Evolutionary conservation across 2,329 filamentous ascomycete species (phyloP).

Genomic region (Truncatella angustata): DNA sequence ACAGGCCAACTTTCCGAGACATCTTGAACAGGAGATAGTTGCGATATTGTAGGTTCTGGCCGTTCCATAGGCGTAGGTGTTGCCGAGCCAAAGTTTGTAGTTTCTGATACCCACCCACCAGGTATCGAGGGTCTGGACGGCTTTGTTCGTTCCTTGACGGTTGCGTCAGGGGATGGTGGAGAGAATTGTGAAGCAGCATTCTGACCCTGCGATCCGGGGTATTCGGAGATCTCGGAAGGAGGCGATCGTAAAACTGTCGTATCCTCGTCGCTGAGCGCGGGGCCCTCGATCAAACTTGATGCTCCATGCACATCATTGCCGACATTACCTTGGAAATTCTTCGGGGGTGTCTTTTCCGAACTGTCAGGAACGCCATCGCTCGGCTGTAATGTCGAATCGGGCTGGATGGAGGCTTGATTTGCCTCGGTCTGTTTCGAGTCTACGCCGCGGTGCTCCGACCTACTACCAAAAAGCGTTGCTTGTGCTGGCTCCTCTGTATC

Average conservation of each 20-base stretch:
- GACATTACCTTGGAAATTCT: too few species aligned
- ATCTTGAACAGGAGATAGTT: constrained; percentile 15
- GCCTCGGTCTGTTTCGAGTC: background rate
- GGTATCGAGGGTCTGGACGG: constrained; percentile 23
- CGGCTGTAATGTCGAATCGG: too few species aligned
- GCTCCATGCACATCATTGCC: background rate
- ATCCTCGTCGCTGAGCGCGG: constrained; percentile 13
- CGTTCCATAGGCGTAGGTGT: constrained; percentile 20
- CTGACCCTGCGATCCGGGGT: background rate
- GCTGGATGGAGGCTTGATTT: too few species aligned
- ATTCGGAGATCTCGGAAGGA: background rate
- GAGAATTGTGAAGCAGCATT: background rate
- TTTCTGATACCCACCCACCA: constrained; percentile 30
- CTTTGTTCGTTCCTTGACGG: background rate
- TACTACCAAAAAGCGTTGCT: background rate
- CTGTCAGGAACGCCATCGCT: background rate
- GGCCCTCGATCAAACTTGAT: constrained; percentile 19
- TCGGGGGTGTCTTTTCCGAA: background rate
- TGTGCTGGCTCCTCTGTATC: background rate
- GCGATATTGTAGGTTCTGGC: constrained; percentile 11
- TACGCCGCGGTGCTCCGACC: background rate
- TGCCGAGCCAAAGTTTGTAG: constrained; percentile 18
- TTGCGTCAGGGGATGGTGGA: constrained; percentile 4
- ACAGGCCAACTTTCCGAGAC: constrained; percentile 14
- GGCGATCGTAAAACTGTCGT: background rate